phyloP scores from a whole-genome alignment of 2,329 filamentous ascomycete genomes.

The Alternaria gansuensis region DNA sequence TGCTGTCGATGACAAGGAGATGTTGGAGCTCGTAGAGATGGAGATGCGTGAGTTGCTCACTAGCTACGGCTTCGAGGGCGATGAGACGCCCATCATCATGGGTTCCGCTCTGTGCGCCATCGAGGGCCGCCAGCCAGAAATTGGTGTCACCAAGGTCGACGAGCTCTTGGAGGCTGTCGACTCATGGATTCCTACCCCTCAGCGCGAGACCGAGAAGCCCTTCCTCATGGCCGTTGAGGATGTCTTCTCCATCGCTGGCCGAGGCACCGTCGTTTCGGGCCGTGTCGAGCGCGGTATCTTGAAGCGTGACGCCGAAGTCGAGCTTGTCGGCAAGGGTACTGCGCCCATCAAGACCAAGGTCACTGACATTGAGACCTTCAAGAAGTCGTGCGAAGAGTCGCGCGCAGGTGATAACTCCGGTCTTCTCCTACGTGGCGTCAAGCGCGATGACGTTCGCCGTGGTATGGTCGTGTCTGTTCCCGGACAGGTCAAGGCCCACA shows the following conservation, averaged over 20 bases:
- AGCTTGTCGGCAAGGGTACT: constrained; percentile 87
- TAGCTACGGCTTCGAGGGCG: constrained; percentile 96
- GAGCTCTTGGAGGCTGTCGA: constrained; percentile 91
- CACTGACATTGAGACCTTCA: constrained; percentile 99
- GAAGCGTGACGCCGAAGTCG: constrained; percentile 93
- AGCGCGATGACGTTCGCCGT: constrained; percentile 91
- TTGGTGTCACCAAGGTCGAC: constrained; percentile 87
- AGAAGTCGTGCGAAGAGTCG: constrained; percentile 98
- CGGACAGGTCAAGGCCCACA: constrained; percentile 83
- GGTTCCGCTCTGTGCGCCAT: constrained; percentile 95
- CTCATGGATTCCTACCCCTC: constrained; percentile 93
- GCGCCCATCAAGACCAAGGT: constrained; percentile 97
- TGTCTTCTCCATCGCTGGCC: constrained; percentile 70
- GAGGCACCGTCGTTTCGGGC: constrained; percentile 95
- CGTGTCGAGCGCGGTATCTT: constrained; percentile 95
- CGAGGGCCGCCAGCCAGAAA: constrained; percentile 84
- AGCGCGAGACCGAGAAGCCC: constrained; percentile 95
- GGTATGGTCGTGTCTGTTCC: constrained; percentile 94
- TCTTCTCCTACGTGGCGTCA: constrained; percentile 92
- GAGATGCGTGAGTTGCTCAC: constrained; percentile 98
- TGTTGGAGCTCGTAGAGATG: constrained; percentile 99
- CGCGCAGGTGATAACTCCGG: constrained; percentile 98
- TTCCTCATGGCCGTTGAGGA: constrained; percentile 98
- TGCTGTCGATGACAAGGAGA: constrained; percentile 95
- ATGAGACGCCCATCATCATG: constrained; percentile 96